These are phyloP conservation scores for Phytophthora multivora DNA, from an alignment of 352 stramenopile species.

Conservation along the genomic window DNA sequence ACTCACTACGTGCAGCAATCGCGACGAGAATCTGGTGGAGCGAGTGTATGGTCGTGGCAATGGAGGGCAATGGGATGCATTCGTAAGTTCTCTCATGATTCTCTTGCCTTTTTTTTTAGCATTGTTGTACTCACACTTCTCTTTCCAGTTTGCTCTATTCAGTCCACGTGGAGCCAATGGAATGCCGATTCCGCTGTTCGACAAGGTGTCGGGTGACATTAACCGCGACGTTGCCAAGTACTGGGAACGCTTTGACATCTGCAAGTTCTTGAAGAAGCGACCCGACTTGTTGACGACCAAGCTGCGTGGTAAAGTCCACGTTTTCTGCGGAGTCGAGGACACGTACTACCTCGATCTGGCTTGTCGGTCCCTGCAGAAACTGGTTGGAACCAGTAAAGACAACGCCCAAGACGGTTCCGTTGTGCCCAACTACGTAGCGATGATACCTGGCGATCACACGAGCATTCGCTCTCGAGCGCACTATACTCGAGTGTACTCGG, in stretches of 20 bases:
- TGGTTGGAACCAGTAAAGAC: background rate
- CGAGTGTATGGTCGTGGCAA: slow-evolving; percentile 67
- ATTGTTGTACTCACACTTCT: slow-evolving; percentile 4
- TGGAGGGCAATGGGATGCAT: slow-evolving; percentile 79
- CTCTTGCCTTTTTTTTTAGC: background rate
- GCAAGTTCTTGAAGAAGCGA: slow-evolving; percentile 48
- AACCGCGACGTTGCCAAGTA: slow-evolving; percentile 57
- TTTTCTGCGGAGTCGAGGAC: slow-evolving; percentile 75
- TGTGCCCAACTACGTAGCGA: slow-evolving; percentile 67
- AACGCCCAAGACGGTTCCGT: slow-evolving; percentile 18
- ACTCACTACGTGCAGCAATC: slow-evolving; percentile 58
- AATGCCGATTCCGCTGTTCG: slow-evolving; percentile 66
- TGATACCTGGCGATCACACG: slow-evolving; percentile 76
- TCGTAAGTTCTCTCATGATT: slow-evolving; percentile 49
- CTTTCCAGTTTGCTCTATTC: slow-evolving; percentile 63
- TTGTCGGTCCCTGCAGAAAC: no score
- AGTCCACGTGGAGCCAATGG: slow-evolving; percentile 53
- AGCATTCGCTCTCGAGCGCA: slow-evolving; percentile 40
- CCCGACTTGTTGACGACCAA: slow-evolving; percentile 44
- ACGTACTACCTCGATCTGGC: slow-evolving; percentile 70
- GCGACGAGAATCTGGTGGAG: slow-evolving; percentile 77
- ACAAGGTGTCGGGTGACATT: slow-evolving; percentile 79
- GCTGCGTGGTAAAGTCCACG: slow-evolving; percentile 67
- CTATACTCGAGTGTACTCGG: no score
- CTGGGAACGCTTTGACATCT: slow-evolving; percentile 73